phyloP scores from a whole-genome alignment of 140 eudicot genomes.

The Ambrosia hybrid region DNA sequence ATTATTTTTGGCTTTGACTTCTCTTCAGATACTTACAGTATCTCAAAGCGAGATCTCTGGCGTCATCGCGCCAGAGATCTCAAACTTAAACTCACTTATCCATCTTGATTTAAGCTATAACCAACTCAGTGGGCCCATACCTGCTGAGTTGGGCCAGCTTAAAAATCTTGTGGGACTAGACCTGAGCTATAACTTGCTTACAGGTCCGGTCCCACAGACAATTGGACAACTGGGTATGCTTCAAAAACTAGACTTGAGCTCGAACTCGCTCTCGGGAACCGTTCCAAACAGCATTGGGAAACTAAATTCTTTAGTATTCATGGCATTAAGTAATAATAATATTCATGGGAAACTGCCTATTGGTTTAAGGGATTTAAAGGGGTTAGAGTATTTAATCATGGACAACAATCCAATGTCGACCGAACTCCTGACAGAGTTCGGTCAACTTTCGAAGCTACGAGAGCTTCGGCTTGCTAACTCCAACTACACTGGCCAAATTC shows the following conservation, averaged over 20 bases:
- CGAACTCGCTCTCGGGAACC: constrained; percentile 57
- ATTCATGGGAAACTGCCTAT: constrained; percentile 52
- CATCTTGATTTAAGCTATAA: constrained; percentile 86
- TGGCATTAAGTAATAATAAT: constrained; percentile 66
- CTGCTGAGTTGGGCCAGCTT: constrained; percentile 43
- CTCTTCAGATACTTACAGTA: constrained; percentile 73
- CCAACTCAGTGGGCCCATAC: constrained; percentile 52
- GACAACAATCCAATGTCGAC: constrained; percentile 74
- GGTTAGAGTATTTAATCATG: constrained; percentile 68
- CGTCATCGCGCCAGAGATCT: constrained; percentile 46
- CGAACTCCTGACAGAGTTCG: constrained; percentile 46
- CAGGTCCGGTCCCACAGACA: constrained; percentile 46
- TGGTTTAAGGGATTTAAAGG: constrained; percentile 42
- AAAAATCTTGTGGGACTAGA: constrained; percentile 60
- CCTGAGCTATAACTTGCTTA: constrained; percentile 67
- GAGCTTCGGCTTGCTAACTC: constrained; percentile 72
- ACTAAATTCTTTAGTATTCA: constrained; percentile 48
- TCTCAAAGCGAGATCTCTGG: constrained; percentile 69
- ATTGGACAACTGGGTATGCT: constrained; percentile 62
- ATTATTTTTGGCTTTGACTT: constrained; percentile 42
- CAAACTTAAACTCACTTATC: constrained; percentile 36
- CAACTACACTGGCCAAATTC: constrained; percentile 62
- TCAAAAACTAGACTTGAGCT: constrained; percentile 84
- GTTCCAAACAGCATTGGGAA: constrained; percentile 45
- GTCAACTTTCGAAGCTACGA: constrained; percentile 57